Evolutionary conservation across 345 rosid species (phyloP).

Genomic region (Limnanthes douglasii): DNA sequence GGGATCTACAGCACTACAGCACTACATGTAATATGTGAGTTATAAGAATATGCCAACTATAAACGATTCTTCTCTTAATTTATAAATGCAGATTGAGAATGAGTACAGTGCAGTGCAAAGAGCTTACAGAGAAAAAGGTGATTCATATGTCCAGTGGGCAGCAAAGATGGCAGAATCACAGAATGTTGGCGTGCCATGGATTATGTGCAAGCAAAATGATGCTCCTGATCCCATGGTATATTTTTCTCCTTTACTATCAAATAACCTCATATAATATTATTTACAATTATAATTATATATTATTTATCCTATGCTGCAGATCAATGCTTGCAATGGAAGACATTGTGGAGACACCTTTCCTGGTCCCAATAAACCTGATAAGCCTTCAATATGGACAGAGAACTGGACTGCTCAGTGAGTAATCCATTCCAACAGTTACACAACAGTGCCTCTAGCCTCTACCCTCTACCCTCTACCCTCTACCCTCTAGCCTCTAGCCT

Average conservation of each 20-base stretch:
- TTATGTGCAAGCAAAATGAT: constrained; percentile 74
- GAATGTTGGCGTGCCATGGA: constrained; percentile 73
- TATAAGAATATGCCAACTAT: not conserved
- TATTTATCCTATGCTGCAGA: too few relatives aligned
- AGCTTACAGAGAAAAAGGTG: constrained; percentile 31
- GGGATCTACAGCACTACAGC: not conserved
- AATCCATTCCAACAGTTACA: too few relatives aligned
- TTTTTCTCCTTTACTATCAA: too few relatives aligned
- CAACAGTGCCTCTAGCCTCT: not conserved
- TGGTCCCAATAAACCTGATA: constrained; percentile 51
- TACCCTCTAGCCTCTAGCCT: not conserved
- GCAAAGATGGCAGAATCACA: constrained; percentile 47
- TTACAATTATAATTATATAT: too few relatives aligned
- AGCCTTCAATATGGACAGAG: constrained; percentile 72
- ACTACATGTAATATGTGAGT: not conserved
- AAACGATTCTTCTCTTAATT: not conserved
- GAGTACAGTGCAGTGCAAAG: constrained; percentile 45
- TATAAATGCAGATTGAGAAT: constrained; percentile 48
- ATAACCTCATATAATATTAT: too few relatives aligned
- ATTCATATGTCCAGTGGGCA: constrained; percentile 50
- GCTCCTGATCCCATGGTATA: constrained; percentile 68
- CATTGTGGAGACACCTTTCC: constrained; percentile 51
- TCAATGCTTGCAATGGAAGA: constrained; percentile 70
- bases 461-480: not conserved
- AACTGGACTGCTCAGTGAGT: constrained; percentile 37